Conservation (phyloP, 208 protist genomes). For the Crithidia acanthocephali region DNA sequence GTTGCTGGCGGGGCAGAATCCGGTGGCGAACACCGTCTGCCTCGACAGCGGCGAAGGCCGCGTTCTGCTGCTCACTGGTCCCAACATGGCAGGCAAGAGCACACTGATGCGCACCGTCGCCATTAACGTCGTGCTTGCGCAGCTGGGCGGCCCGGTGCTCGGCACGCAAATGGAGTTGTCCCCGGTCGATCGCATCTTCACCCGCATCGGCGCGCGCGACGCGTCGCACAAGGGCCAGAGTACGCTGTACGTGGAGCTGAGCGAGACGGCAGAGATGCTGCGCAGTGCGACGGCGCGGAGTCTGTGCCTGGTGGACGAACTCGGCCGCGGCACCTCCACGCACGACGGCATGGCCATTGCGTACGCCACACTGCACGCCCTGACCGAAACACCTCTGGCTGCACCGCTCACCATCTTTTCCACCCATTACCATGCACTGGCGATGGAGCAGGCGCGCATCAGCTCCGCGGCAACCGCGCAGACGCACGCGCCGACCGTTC, state of each 20-base stretch:
- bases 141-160: conserved; percentile 97
- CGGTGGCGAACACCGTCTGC: conserved; percentile 74
- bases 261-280: conserved; percentile 90
- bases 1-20: conserved; percentile 25
- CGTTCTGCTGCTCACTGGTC: conserved; percentile 96
- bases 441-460: conserved; percentile 70
- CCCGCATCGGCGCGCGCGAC: conserved; percentile 97
- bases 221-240: conserved; percentile 97
- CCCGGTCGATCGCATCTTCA: conserved; percentile 97
- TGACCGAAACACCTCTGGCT: conserved; percentile 40
- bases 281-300: conserved; percentile 89
- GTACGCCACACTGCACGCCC: conserved; percentile 90
- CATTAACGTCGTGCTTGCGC: conserved; percentile 94
- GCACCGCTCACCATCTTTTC: conserved; percentile 94
- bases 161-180: conserved; percentile 68
- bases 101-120: conserved; percentile 97
- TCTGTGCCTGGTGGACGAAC: conserved; percentile 98
- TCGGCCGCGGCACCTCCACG: conserved; percentile 97
- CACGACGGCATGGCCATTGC: conserved; percentile 98
- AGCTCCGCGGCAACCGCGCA: background rate
- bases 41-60: conserved; percentile 83
- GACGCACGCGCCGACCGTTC: conserved; percentile 31
- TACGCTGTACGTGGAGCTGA: conserved; percentile 98
- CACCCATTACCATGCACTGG: conserved; percentile 98
- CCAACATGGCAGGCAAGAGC: conserved; percentile 99